Evolutionary conservation across 1,284 basidiomycete species (phyloP).

Genomic region (Trametes pubescens): DNA sequence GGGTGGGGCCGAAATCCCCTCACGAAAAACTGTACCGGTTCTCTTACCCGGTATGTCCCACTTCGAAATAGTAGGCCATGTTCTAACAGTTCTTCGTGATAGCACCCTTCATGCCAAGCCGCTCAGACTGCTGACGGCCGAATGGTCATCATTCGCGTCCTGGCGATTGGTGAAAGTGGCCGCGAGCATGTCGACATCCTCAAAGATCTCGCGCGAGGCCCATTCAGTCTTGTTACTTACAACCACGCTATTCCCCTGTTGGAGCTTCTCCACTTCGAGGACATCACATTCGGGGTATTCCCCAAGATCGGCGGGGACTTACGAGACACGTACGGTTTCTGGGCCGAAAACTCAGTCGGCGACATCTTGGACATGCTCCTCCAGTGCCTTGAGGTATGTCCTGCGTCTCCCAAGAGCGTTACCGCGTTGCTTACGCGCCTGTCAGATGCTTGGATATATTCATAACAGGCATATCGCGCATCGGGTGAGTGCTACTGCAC

Average conservation of each 20-base stretch:
- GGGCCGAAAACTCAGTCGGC: slow-evolving; percentile 41
- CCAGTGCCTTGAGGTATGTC: slow-evolving; percentile 39
- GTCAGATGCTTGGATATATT: neutral
- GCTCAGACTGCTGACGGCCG: neutral
- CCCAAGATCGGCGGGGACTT: slow-evolving; percentile 36
- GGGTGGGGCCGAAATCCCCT: neutral
- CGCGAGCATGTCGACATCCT: slow-evolving; percentile 12
- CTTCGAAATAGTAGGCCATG: neutral
- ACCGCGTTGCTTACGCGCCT: neutral
- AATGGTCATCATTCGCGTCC: neutral
- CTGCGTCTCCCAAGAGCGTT: neutral
- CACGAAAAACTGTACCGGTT: neutral
- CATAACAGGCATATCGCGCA: neutral
- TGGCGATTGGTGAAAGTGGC: neutral
- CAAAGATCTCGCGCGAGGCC: neutral
- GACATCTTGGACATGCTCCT: slow-evolving; percentile 43
- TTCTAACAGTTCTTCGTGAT: neutral
- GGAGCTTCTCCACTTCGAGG: slow-evolving; percentile 37
- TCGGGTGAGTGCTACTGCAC: neutral
- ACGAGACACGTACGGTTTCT: slow-evolving; percentile 22
- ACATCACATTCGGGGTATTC: slow-evolving; percentile 43
- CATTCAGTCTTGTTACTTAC: neutral
- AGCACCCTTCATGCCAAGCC: neutral
- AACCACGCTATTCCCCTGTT: slow-evolving; percentile 35
- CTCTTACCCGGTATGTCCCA: neutral